Evolutionary conservation across 179 eudicot genomes (phyloP).

Genomic region (Gypsophila paniculata): DNA sequence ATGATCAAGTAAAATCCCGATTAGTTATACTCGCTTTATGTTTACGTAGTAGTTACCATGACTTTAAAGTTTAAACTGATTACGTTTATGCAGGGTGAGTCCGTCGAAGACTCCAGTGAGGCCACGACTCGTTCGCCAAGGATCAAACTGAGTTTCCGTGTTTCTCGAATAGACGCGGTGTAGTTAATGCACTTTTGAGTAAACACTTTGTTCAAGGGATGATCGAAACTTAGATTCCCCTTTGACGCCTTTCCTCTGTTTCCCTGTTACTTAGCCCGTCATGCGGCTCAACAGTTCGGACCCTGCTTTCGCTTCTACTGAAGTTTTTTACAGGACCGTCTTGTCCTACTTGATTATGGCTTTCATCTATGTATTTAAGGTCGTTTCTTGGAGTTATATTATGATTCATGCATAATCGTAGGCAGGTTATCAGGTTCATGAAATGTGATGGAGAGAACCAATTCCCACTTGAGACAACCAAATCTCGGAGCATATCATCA

Average conservation of each 20-base stretch:
- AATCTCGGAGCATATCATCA: too few relatives aligned
- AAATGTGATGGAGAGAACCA: neutral
- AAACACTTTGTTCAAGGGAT: conserved; percentile 30
- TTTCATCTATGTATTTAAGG: conserved; percentile 12
- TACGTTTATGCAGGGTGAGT: conserved; percentile 55
- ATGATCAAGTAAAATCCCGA: neutral
- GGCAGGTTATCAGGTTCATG: neutral
- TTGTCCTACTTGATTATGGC: conserved; percentile 11
- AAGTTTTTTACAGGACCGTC: conserved; percentile 26
- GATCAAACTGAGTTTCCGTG: conserved; percentile 31
- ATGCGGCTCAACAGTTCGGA: conserved; percentile 24
- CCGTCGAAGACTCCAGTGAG: conserved; percentile 98
- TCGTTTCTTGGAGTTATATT: neutral
- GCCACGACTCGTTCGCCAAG: conserved; percentile 54
- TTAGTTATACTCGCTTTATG: neutral
- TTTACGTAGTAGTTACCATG: neutral
- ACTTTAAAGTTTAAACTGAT: neutral
- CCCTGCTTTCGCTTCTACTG: conserved; percentile 25
- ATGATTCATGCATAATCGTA: neutral
- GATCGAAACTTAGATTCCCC: conserved; percentile 22
- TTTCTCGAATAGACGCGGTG: conserved; percentile 24
- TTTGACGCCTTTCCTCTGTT: conserved; percentile 21
- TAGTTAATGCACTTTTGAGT: conserved; percentile 29
- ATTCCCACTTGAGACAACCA: too few relatives aligned
- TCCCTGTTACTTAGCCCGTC: conserved; percentile 22